Base-by-base conservation (phyloP, 805 yeast genomes). In the Wickerhamiella galacta region DNA sequence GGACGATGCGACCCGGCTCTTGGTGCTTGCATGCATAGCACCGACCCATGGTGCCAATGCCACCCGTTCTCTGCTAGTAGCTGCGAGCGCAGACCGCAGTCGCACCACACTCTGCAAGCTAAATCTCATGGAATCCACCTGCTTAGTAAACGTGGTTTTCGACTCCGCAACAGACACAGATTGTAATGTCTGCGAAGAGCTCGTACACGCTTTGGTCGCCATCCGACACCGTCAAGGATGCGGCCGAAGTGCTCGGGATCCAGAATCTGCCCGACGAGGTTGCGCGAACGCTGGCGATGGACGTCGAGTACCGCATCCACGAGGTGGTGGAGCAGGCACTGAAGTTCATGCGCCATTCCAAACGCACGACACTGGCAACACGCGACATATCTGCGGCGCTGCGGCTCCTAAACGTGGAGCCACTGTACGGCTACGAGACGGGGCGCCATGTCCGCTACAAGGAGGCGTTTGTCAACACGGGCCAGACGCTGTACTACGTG, bases 141-240 rank as follows among this genome's bases (percentile, higher is more conserved):
- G n/a, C n/a, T n/a, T n/a, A n/a, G n/a, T n/a, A n/a, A n/a, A n/a
- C n/a, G n/a, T n/a, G n/a, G n/a, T n/a, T n/a, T n/a, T n/a, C n/a
- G n/a, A n/a, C n/a, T n/a, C n/a, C n/a, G n/a, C n/a, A n/a, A n/a
- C n/a, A n/a, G n/a, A n/a, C n/a, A n/a, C n/a, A n/a, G n/a, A n/a
- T n/a, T n/a, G n/a, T n/a, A 6, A 45, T 45, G 48, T 42, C 55
- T 25, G 48, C 51, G 33, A 49, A 54, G 37, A 60, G 53, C 42
- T 82, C 95, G 1, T 92, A 82, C 54, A 80, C 95, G 1, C 64
- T 90, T 38, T 87, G 96, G 98, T 85, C 96, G 7, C 95, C 96
- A 6, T 75, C 79, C 38, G 96, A 90, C 53, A 90, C 99, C 0
- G 95, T 92, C 19, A 78, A 75, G 48, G 98, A 90, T 60, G 94